Conservation (phyloP, 768 basidiomycete species). For the Hysterangium stoloniferum region DNA sequence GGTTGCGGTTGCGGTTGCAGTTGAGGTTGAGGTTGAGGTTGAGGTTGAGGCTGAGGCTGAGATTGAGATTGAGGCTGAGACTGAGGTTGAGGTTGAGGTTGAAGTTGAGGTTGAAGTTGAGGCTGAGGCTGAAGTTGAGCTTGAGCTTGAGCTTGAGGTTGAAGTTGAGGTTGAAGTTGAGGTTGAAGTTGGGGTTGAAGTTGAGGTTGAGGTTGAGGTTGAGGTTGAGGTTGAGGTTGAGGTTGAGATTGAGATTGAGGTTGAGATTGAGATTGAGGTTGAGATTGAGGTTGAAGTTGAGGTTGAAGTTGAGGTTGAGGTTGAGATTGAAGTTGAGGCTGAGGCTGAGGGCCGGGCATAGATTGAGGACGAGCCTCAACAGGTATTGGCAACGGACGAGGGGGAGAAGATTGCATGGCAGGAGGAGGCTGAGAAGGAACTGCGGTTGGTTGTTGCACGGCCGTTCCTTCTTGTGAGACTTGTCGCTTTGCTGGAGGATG, state of each 20-base stretch:
- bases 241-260: background rate
- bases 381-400: slow-evolving; percentile 9
- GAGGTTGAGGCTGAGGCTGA: background rate
- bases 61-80: background rate
- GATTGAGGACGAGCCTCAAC: background rate
- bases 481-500: background rate
- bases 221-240: background rate
- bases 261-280: slow-evolving; percentile 15
- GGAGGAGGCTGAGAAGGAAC: slow-evolving; percentile 15
- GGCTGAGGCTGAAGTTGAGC: slow-evolving; percentile 2
- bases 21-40: too few relatives aligned
- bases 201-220: too few relatives aligned
- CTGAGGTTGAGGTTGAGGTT: slow-evolving; percentile 18
- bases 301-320: slow-evolving; percentile 9
- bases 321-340: slow-evolving; percentile 7
- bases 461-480: background rate
- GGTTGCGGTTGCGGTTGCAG: too few relatives aligned
- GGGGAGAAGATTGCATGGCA: slow-evolving; percentile 17
- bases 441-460: background rate
- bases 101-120: slow-evolving; percentile 14
- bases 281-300: slow-evolving; percentile 16
- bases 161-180: background rate
- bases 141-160: background rate
- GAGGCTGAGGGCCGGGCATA: background rate
- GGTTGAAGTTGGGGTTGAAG: too few relatives aligned